Base-by-base conservation (phyloP, 139 green algal species). In the Chlamydomonas schloesseri region DNA sequence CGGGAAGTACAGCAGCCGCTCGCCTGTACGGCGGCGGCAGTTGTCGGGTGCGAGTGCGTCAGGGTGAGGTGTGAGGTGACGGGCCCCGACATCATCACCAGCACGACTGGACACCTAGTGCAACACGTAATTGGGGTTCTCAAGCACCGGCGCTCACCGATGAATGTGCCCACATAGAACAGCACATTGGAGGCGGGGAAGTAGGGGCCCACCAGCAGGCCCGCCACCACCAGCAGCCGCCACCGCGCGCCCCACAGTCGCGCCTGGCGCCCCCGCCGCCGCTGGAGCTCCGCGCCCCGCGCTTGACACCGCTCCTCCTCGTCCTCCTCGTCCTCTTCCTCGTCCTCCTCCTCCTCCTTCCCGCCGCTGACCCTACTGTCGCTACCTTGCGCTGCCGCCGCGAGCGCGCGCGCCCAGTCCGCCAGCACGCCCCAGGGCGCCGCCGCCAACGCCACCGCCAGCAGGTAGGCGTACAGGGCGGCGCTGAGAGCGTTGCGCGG, bases 121-220 rank as follows among this genome's bases (percentile, higher is more conserved):
- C n/a, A n/a, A n/a, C n/a, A n/a, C n/a, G n/a, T n/a, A n/a, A n/a
- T n/a, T n/a, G n/a, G n/a, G n/a, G n/a, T n/a, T n/a, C n/a, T n/a
- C n/a, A n/a, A n/a, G n/a, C n/a, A n/a, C n/a, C n/a, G n/a, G 18
- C 42, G 8, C 81, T 13, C 71, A 87, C 81, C 92, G 15, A 98
- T 96, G 89, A 95, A 97, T 0, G 95, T 98, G 13, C 95, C 95
- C 33, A 97, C 95, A 68, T 95, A 97, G 74, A 98, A 97, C 23
- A 98, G 83, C 28, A 96, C 76, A 67, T 98, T 97, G 46, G 95
- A 94, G 24, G 95, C 94, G 0, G 95, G 95, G 34, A 97, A 88
- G 82, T 95, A 97, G 24, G 95, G 95, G 2, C 73, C 94, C 21
- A 96, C 84, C 21, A 95, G 13, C 53, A 97, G 81, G 0, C 92